Conservation (phyloP, 208 protist species). For the Porcisia hertigi region DNA sequence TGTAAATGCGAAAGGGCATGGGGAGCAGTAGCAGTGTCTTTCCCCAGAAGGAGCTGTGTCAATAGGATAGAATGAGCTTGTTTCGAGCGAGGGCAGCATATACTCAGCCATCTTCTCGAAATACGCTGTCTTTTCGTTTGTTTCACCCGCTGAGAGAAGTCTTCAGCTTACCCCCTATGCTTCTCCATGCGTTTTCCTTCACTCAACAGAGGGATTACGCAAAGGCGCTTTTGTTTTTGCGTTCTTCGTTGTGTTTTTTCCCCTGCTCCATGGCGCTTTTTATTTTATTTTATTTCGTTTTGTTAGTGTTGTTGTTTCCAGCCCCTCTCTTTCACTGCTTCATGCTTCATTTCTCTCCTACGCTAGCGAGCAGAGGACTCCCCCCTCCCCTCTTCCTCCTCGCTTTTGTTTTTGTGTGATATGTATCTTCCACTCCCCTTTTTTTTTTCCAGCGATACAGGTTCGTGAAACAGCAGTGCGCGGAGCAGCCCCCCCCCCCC, state of each 20-base stretch:
- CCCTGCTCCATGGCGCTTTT: not conserved
- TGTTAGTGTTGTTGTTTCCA: not conserved
- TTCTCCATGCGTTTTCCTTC: not conserved
- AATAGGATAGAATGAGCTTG: not conserved
- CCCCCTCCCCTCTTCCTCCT: too few relatives aligned
- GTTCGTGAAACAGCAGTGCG: constrained; percentile 1
- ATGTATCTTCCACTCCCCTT: not conserved
- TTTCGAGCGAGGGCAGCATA: not conserved
- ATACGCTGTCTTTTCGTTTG: not conserved
- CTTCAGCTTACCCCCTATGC: not conserved
- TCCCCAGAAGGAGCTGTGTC: not conserved
- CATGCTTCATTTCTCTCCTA: not conserved
- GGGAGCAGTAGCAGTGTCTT: not conserved
- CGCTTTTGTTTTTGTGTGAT: too few relatives aligned
- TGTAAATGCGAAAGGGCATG: not conserved
- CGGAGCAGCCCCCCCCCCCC: not conserved
- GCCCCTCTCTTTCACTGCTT: constrained; percentile 5
- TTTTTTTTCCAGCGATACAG: not conserved
- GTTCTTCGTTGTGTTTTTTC: not conserved
- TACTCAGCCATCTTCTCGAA: not conserved
- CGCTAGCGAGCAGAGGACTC: constrained; percentile 4
- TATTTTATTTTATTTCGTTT: constrained; percentile 1
- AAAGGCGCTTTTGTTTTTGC: constrained; percentile 5
- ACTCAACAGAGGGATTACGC: not conserved
- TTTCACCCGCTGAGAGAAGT: not conserved